Base-by-base conservation (phyloP, 2,329 filamentous ascomycete species). In the Sarocladiaceae sp. region DNA sequence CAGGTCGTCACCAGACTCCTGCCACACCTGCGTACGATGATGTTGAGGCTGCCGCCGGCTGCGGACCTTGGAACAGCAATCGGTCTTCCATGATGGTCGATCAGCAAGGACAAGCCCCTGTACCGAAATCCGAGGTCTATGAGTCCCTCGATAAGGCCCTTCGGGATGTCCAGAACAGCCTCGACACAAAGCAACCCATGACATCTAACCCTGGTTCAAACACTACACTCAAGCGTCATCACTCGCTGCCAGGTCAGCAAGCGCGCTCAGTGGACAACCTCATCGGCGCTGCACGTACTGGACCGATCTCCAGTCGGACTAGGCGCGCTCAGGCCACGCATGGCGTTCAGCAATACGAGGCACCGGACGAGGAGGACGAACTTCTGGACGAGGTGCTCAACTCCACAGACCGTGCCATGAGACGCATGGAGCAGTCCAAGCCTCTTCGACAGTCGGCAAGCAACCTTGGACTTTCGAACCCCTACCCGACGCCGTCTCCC, bases 351-450 rank as follows among this genome's bases (percentile, higher is more conserved):
- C 83, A 88, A 50, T 96, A 97, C 59, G 93, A 98, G 58, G 90
- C 90, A 0, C 88, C 93, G 1, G 90, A 95, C 56, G 93, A 98
- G 64, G 91, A 97, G 59, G 93, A 98, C 48, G 93, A 98, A 65
- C 75, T 98, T 9, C 74, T 97, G 9, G 90, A 96, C 53, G 93
- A 98, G 64, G 89, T 82, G 16, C 72, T 96, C 33, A 77, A 82
- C 40, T 88, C 86, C 5, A 86, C 89, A 0, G 83, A 83, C 55
- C 80, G 78, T 49, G 87, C 82, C 6, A 85, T 86, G 57, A 83
- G 80, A 58, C 81, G 80, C 9, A 71, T 95, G 48, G 87, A 75
- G 59, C 50, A 56, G 41, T 45, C 48, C 27, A 65, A 65, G 50
- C 53, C 64, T 26, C 65, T 83, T 24, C 67, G 79, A 45, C 81